Conservation (phyloP, 202 grass and related monocot species). For the Saccharum hybrid region DNA sequence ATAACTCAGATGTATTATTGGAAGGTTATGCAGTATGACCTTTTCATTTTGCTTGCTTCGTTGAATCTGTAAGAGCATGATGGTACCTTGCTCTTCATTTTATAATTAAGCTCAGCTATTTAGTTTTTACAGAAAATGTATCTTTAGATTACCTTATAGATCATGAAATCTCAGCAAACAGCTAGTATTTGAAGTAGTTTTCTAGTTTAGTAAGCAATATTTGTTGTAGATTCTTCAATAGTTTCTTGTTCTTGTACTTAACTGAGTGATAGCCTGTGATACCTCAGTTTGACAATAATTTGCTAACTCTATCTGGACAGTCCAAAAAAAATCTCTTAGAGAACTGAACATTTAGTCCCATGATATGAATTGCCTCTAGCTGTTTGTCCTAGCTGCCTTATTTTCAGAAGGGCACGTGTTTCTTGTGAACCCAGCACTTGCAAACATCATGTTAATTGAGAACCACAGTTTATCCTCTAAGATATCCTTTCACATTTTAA, state of each 20-base stretch:
- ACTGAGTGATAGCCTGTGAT: background rate
- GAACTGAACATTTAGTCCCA: constrained; percentile 13
- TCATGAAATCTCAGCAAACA: background rate
- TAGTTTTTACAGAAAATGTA: constrained; percentile 13
- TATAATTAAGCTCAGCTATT: background rate
- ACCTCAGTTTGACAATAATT: constrained; percentile 2
- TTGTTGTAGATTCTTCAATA: background rate
- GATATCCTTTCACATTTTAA: background rate
- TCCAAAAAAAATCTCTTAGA: background rate
- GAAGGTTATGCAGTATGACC: background rate
- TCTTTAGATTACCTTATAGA: background rate
- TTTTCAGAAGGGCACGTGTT: constrained; percentile 16
- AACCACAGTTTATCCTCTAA: constrained; percentile 17
- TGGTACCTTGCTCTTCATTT: constrained; percentile 24
- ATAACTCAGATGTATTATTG: constrained; percentile 22
- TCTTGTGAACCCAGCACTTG: background rate
- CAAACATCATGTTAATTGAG: constrained; percentile 4
- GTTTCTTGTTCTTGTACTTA: constrained; percentile 13
- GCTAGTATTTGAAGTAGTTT: constrained; percentile 5
- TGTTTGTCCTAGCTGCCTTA: background rate
- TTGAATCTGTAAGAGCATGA: constrained; percentile 33
- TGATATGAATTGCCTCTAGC: background rate
- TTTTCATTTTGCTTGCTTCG: constrained; percentile 21
- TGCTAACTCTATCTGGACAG: constrained; percentile 13
- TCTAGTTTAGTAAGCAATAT: constrained; percentile 28